phyloP scores from a whole-genome alignment of 805 yeast genomes.

The Saturnispora zaruensis region DNA sequence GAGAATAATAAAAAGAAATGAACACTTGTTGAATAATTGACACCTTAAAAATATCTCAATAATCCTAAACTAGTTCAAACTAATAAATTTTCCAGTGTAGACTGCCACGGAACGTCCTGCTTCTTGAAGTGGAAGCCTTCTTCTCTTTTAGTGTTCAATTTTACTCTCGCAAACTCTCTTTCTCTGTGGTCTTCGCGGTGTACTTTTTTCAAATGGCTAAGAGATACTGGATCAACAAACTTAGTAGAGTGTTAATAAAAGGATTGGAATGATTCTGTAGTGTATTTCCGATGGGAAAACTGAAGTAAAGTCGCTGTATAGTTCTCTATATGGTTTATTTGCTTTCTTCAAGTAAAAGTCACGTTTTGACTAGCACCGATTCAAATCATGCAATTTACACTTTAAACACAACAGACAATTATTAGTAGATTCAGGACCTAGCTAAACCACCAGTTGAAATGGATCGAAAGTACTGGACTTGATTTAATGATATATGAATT shows the following conservation, averaged over 20 bases:
- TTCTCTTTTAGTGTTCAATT: not conserved
- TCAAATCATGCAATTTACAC: too few species aligned
- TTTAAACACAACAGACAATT: too few species aligned
- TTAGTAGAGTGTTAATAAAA: not conserved
- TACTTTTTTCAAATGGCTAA: not conserved
- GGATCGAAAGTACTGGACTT: not conserved
- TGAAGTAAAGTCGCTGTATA: too few species aligned
- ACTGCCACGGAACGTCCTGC: not conserved
- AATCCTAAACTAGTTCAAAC: not conserved
- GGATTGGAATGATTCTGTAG: too few species aligned
- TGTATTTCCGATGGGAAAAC: too few species aligned
- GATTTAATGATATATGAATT: too few species aligned
- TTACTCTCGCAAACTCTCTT: not conserved
- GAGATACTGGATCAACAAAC: not conserved
- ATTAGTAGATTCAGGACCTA: too few species aligned
- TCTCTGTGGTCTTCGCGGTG: not conserved
- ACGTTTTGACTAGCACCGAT: too few species aligned
- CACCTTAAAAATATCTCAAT: not conserved
- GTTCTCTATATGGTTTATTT: too few species aligned
- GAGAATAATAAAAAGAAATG: not conserved
- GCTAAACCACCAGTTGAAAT: too few species aligned
- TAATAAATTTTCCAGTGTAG: not conserved
- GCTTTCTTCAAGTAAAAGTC: too few species aligned
- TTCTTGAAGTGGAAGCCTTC: not conserved
- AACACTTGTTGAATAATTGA: not conserved